Evolutionary conservation across 371 early-diverging fungal genomes (phyloP).

Genomic region (Vavraia culicis): DNA sequence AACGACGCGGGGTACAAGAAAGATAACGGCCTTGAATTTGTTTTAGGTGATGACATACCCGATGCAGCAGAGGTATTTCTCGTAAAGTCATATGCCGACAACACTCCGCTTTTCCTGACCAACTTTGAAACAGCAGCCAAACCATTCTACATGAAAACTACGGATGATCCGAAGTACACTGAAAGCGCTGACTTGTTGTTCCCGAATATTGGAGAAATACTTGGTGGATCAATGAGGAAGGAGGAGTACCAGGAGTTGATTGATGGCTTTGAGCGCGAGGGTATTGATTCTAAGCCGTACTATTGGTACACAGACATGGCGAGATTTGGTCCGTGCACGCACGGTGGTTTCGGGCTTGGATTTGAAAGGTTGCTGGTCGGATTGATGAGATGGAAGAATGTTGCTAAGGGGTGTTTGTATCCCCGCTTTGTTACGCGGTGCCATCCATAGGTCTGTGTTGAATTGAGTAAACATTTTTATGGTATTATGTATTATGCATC

Average conservation of each 20-base stretch:
- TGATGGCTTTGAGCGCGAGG: conserved; percentile 78
- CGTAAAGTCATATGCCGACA: conserved; percentile 72
- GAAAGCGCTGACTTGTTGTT: conserved; percentile 91
- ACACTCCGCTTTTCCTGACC: conserved; percentile 71
- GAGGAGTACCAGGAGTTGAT: conserved; percentile 63
- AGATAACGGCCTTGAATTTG: conserved; percentile 68
- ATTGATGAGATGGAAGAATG: conserved; percentile 60
- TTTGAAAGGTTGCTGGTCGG: conserved; percentile 93
- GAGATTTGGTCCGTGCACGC: conserved; percentile 82
- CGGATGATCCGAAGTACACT: conserved; percentile 55
- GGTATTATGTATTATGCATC: too few species aligned
- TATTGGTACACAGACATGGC: conserved; percentile 97
- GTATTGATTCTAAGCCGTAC: conserved; percentile 78
- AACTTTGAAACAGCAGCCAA: conserved; percentile 92
- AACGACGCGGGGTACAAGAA: conserved; percentile 55
- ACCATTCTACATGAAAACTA: conserved; percentile 93
- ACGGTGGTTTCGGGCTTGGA: conserved; percentile 97
- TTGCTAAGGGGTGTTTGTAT: conserved; percentile 62
- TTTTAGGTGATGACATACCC: conserved; percentile 94
- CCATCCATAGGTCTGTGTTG: conserved; percentile 36
- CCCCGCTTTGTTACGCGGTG: conserved; percentile 70
- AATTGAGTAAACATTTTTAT: too few species aligned
- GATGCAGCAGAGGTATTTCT: conserved; percentile 89
- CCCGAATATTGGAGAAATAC: conserved; percentile 96
- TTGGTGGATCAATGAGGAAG: conserved; percentile 96